These are phyloP conservation scores for Magnolia changhungtana DNA, from an alignment of 164 flowering plant species.

Conservation along the genomic window DNA sequence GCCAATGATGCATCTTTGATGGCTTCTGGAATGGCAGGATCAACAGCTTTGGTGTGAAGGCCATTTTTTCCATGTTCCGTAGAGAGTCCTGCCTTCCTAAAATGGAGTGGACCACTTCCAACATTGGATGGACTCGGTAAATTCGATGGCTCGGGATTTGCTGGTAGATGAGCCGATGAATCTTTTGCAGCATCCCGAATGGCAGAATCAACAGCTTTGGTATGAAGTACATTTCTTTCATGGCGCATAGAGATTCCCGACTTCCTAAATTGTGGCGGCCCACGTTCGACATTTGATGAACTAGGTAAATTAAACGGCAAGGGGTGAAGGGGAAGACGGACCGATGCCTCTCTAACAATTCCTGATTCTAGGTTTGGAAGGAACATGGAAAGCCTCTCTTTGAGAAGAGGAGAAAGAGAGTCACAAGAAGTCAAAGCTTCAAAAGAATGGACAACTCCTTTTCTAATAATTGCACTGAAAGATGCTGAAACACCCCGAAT, in stretches of 20 bases:
- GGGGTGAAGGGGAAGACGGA: conserved; percentile 6
- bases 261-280: not conserved
- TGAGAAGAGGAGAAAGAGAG: conserved; percentile 50
- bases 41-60: not conserved
- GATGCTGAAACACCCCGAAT: conserved; percentile 57
- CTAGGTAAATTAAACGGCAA: conserved; percentile 15
- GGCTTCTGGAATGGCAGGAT: conserved; percentile 1
- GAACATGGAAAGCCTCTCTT: conserved; percentile 36
- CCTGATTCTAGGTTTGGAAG: conserved; percentile 16
- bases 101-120: not conserved
- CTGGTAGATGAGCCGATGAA: not conserved
- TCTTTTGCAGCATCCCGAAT: not conserved
- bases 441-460: conserved; percentile 58
- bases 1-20: conserved; percentile 8
- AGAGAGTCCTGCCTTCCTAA: not conserved
- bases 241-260: not conserved
- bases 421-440: conserved; percentile 53
- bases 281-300: conserved; percentile 5
- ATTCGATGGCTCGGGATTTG: not conserved
- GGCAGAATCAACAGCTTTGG: not conserved
- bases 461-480: conserved; percentile 44
- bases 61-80: not conserved
- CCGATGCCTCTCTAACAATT: conserved; percentile 13
- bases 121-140: not conserved
- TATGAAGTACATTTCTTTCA: conserved; percentile 7